Percentiles rank a stretch among this genome's conserved stretches.
Evolutionary conservation across 2,329 filamentous ascomycete species (phyloP).

Genomic region (Hypoxylon sp.): DNA sequence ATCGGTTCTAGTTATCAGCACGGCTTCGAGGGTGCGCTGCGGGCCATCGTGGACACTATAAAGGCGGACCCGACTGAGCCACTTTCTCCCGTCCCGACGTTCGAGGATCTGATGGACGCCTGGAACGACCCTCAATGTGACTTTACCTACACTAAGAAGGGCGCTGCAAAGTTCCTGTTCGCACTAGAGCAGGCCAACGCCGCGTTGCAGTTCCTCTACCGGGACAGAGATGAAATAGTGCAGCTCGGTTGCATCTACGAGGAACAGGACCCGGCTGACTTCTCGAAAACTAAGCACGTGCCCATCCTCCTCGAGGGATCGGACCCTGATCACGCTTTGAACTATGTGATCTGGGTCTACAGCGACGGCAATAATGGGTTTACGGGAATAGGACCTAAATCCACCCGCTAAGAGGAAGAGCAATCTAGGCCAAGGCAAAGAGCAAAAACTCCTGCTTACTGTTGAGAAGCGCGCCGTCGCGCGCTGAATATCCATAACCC

Average conservation of each 20-base stretch:
- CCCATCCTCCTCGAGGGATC: too few relatives aligned
- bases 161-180: not conserved
- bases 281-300: too few relatives aligned
- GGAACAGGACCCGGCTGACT: too few relatives aligned
- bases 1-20: too few relatives aligned
- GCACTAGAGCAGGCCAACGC: constrained; percentile 3
- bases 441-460: not conserved
- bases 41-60: constrained; percentile 4
- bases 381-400: not conserved
- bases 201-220: constrained; percentile 4
- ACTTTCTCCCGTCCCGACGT: not conserved
- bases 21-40: constrained; percentile 10
- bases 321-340: too few relatives aligned
- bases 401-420: not conserved
- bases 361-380: not conserved
- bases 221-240: not conserved
- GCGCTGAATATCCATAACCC: not conserved
- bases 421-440: not conserved
- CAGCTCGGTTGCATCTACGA: constrained; percentile 3
- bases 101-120: not conserved
- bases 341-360: constrained; percentile 12
- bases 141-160: not conserved
- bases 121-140: not conserved
- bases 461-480: not conserved
- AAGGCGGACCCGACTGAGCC: not conserved